A percentile compares a stretch with the other conserved stretches of the same genome.
Conservation (phyloP, 2,329 filamentous ascomycete genomes). For the Furcasterigmium furcatum region DNA sequence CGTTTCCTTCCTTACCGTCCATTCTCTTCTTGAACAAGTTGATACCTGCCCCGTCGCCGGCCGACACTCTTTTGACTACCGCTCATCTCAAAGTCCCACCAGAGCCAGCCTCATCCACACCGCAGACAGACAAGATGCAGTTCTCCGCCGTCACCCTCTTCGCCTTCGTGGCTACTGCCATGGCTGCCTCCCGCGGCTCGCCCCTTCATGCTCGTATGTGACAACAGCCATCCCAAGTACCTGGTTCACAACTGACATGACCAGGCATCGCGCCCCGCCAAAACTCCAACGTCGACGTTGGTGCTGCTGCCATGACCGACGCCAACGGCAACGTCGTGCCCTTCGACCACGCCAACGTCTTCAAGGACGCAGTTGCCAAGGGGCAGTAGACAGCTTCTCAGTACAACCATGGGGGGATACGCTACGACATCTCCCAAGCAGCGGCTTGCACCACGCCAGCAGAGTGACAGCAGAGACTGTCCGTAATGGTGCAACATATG, state of each 20-base stretch:
- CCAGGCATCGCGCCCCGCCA: constrained; percentile 30
- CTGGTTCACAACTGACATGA: constrained; percentile 6
- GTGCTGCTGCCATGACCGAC: constrained; percentile 43
- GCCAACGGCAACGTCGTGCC: constrained; percentile 38
- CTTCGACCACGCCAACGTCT: constrained; percentile 40
- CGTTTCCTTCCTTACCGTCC: constrained; percentile 12
- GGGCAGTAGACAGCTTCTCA: neutral
- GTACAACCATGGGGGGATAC: neutral
- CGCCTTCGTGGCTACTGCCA: constrained; percentile 41
- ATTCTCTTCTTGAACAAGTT: constrained; percentile 22
- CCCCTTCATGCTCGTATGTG: constrained; percentile 11
- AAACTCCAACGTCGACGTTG: constrained; percentile 24
- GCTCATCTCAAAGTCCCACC: constrained; percentile 13
- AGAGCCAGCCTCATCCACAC: constrained; percentile 9
- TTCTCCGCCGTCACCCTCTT: constrained; percentile 43
- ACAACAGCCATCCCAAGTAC: constrained; percentile 7
- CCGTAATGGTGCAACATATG: neutral
- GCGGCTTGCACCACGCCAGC: neutral
- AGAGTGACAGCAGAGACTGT: neutral
- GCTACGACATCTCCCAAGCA: neutral
- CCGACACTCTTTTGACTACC: constrained; percentile 34
- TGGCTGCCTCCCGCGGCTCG: constrained; percentile 29
- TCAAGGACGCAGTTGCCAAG: neutral
- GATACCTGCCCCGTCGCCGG: constrained; percentile 44
- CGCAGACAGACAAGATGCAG: constrained; percentile 46